A percentile compares a stretch with the other conserved stretches of the same genome.
These are phyloP conservation scores for Macroventuria anomochaeta DNA, from an alignment of 2,329 filamentous ascomycete species.

Conservation along the genomic window DNA sequence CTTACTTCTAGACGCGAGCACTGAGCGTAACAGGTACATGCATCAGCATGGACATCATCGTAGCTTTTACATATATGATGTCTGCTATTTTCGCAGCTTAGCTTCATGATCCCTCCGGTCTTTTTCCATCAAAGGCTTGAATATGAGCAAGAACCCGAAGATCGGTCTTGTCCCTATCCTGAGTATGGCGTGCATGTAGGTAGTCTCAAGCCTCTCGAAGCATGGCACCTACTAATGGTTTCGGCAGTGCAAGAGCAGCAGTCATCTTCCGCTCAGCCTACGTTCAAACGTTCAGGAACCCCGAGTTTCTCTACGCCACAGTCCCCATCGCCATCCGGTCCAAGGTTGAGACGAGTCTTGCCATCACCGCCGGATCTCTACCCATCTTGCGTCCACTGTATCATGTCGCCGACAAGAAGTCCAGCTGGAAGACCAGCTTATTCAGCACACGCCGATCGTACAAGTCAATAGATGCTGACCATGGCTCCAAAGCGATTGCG, in stretches of 20 bases:
- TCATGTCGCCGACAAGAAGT: background rate
- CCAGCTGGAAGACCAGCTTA: constrained; percentile 6
- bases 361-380: constrained; percentile 15
- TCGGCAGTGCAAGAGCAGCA: constrained; percentile 19
- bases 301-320: constrained; percentile 25
- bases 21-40: constrained; percentile 45
- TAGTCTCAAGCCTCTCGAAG: background rate
- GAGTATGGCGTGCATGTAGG: constrained; percentile 17
- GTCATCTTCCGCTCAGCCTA: constrained; percentile 22
- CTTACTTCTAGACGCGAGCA: constrained; percentile 54
- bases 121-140: constrained; percentile 60
- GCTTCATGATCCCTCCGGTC: constrained; percentile 33
- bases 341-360: constrained; percentile 21
- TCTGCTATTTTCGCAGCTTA: constrained; percentile 17
- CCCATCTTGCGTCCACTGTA: constrained; percentile 22
- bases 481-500: background rate
- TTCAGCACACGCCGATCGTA: background rate
- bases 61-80: constrained; percentile 55
- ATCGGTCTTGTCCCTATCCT: constrained; percentile 15
- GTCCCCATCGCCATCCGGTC: constrained; percentile 25
- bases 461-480: background rate
- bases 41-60: constrained; percentile 54
- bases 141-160: constrained; percentile 53
- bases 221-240: background rate
- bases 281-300: constrained; percentile 19